phyloP scores from a whole-genome alignment of 2,329 filamentous ascomycete species.

The Epichloe festucae region DNA sequence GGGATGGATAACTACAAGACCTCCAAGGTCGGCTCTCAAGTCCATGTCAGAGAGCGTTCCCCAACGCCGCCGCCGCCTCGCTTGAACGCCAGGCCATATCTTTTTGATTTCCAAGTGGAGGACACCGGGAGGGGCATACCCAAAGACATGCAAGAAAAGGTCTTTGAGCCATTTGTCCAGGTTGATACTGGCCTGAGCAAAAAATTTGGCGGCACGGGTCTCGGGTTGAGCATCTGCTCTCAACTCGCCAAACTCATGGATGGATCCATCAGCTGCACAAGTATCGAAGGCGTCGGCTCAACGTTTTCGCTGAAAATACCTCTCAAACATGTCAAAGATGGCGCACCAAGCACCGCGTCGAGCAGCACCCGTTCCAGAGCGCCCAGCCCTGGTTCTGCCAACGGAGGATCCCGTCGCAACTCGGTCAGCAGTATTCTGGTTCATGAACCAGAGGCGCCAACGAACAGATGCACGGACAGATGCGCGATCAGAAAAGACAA shows the following conservation, averaged over 20 bases:
- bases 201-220: slow-evolving; percentile 78
- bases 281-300: slow-evolving; percentile 60
- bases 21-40: slow-evolving; percentile 34
- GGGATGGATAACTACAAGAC: slow-evolving; percentile 46
- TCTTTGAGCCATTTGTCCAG: slow-evolving; percentile 92
- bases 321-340: slow-evolving; percentile 58
- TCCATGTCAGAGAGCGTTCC: slow-evolving; percentile 40
- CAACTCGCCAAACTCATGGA: slow-evolving; percentile 77
- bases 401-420: slow-evolving; percentile 24
- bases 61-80: slow-evolving; percentile 42
- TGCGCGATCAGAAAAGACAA: slow-evolving; percentile 10
- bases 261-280: slow-evolving; percentile 59
- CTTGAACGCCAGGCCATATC: slow-evolving; percentile 46
- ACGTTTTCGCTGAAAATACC: slow-evolving; percentile 77
- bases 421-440: slow-evolving; percentile 14
- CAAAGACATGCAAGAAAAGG: slow-evolving; percentile 60
- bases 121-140: slow-evolving; percentile 83
- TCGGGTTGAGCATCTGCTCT: slow-evolving; percentile 80
- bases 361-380: slow-evolving; percentile 39
- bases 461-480: slow-evolving; percentile 5
- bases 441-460: slow-evolving; percentile 6
- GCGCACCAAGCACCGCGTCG: slow-evolving; percentile 38
- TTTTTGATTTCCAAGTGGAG: slow-evolving; percentile 79
- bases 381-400: slow-evolving; percentile 30
- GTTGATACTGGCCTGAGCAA: slow-evolving; percentile 82